Conservation (phyloP, 164 flowering plant species). For the Tinospora cordifolia region DNA sequence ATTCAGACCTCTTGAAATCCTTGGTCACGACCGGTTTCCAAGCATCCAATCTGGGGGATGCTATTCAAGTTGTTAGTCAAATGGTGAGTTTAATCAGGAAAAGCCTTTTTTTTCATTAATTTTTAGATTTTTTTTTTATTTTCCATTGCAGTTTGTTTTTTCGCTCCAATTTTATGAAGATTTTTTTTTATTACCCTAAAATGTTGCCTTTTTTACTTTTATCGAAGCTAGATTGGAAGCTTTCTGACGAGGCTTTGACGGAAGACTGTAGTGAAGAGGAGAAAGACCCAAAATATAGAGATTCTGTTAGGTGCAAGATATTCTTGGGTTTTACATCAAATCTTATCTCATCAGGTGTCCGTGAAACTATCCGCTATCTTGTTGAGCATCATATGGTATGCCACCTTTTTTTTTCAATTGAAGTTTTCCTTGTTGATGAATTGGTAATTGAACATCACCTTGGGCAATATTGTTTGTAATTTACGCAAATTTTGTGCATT, state of each 20-base stretch:
- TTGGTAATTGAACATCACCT: neutral
- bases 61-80: slow-evolving; percentile 61
- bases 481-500: no score
- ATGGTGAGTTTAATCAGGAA: slow-evolving; percentile 45
- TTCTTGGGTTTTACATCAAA: slow-evolving; percentile 94
- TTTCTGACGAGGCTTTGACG: slow-evolving; percentile 46
- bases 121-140: neutral
- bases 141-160: neutral
- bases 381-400: slow-evolving; percentile 85
- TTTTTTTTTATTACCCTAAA: neutral
- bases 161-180: neutral
- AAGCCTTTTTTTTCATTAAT: neutral
- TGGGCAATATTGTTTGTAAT: no score
- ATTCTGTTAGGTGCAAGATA: slow-evolving; percentile 65
- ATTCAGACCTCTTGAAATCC: slow-evolving; percentile 52
- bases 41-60: slow-evolving; percentile 93
- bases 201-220: slow-evolving; percentile 6
- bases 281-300: slow-evolving; percentile 38
- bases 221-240: slow-evolving; percentile 84
- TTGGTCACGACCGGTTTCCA: slow-evolving; percentile 78
- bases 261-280: slow-evolving; percentile 68
- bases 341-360: slow-evolving; percentile 82
- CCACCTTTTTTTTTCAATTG: neutral
- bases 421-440: neutral
- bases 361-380: slow-evolving; percentile 79